These are phyloP conservation scores for Babjeviella inositovora DNA, from an alignment of 805 yeast genomes.

Conservation along the genomic window DNA sequence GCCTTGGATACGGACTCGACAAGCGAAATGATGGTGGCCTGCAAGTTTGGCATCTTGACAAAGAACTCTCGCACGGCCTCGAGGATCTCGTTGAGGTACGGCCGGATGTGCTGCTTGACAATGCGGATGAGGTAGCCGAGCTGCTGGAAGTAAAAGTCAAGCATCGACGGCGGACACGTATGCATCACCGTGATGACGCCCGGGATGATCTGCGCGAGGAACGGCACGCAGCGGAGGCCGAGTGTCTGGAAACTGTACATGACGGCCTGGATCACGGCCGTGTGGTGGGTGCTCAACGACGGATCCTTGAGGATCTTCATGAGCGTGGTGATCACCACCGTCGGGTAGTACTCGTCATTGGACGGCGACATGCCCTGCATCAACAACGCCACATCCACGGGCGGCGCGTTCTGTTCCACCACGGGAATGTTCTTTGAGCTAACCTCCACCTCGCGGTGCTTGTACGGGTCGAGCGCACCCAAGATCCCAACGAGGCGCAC, in stretches of 20 bases:
- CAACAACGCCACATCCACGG: conserved; percentile 75
- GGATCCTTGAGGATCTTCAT: conserved; percentile 76
- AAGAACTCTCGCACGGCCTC: conserved; percentile 65
- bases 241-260: conserved; percentile 81
- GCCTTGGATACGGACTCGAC: conserved; percentile 78
- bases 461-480: conserved; percentile 96
- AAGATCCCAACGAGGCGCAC: conserved; percentile 81
- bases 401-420: conserved; percentile 74
- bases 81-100: conserved; percentile 64
- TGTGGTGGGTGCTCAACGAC: conserved; percentile 74
- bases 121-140: conserved; percentile 63
- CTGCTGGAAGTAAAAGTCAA: conserved; percentile 83
- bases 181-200: conserved; percentile 79
- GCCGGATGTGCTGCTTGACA: conserved; percentile 82
- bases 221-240: conserved; percentile 82
- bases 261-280: conserved; percentile 86
- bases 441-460: conserved; percentile 82
- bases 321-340: conserved; percentile 79
- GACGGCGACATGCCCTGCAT: conserved; percentile 94
- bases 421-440: conserved; percentile 25
- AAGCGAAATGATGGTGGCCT: conserved; percentile 63
- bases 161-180: conserved; percentile 59
- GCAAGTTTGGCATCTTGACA: conserved; percentile 34
- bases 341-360: conserved; percentile 84
- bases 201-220: conserved; percentile 74